Percentiles rank a stretch among this genome's conserved stretches.
Conservation (phyloP, 106 monocot species). For the Narthecium ossifragum region DNA sequence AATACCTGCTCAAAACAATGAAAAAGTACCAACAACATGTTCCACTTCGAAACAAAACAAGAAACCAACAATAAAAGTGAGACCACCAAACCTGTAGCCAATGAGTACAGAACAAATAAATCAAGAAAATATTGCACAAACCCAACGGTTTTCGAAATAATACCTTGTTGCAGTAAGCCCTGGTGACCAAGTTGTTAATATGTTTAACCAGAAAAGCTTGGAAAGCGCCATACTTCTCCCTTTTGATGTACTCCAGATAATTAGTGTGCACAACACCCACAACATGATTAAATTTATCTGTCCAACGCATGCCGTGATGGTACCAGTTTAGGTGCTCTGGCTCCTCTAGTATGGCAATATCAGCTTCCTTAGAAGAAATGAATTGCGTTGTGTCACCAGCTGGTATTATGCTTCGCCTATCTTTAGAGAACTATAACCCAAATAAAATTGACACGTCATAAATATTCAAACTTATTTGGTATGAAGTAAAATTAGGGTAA, state of each 20-base stretch:
- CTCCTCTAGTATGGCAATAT: constrained; percentile 97
- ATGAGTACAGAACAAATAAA: neutral
- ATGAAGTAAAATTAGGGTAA: no score
- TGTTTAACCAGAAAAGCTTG: constrained; percentile 96
- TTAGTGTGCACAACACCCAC: constrained; percentile 97
- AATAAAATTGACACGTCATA: constrained; percentile 3
- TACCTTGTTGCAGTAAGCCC: constrained; percentile 97
- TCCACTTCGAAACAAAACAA: neutral
- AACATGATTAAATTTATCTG: constrained; percentile 97
- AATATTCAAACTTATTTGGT: neutral
- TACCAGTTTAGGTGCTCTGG: constrained; percentile 99
- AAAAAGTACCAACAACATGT: neutral
- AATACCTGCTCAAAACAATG: neutral
- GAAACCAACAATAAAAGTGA: neutral
- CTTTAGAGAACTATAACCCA: constrained; percentile 75
- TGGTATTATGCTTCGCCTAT: constrained; percentile 94
- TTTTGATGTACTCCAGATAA: constrained; percentile 97
- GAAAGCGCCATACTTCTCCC: constrained; percentile 92
- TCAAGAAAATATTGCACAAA: neutral
- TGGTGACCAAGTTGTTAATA: constrained; percentile 84
- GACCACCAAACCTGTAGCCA: neutral
- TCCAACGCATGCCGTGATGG: constrained; percentile 98
- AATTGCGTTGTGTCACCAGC: constrained; percentile 94
- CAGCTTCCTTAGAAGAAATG: constrained; percentile 83
- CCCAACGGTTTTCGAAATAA: neutral